phyloP scores from a whole-genome alignment of 768 basidiomycete species.

The Lepiota brunneoincarnata region DNA sequence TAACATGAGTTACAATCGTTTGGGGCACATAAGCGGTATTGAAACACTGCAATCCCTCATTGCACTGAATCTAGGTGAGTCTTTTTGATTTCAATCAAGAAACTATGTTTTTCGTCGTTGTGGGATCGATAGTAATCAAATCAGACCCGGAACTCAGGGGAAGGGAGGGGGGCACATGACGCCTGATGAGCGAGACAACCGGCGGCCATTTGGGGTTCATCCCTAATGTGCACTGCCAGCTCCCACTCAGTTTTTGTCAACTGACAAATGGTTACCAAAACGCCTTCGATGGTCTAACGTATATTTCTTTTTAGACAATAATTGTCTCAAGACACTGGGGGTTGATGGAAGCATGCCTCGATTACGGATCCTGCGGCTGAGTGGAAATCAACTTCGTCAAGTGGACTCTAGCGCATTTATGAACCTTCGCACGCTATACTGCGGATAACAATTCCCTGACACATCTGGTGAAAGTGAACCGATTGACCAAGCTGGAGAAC shows the following conservation, averaged over 20 bases:
- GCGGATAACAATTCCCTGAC: conserved; percentile 79
- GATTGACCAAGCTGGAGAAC: conserved; percentile 77
- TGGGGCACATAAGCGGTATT: conserved; percentile 59
- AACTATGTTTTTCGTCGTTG: neutral
- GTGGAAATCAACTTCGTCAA: conserved; percentile 71
- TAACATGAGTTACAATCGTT: conserved; percentile 74
- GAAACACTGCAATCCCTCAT: conserved; percentile 59
- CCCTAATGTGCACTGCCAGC: conserved; percentile 2
- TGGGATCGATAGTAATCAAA: neutral
- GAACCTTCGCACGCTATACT: conserved; percentile 85
- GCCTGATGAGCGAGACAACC: neutral
- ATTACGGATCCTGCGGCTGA: conserved; percentile 81
- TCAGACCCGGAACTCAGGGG: neutral
- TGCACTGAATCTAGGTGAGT: conserved; percentile 83
- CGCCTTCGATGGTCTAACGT: conserved; percentile 10
- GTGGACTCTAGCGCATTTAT: conserved; percentile 64
- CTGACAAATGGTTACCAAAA: neutral
- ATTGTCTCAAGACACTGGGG: conserved; percentile 56
- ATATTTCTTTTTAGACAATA: conserved; percentile 55
- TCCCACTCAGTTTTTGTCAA: neutral
- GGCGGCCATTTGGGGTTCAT: neutral
- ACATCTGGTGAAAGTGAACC: conserved; percentile 48
- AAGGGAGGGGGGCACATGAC: conserved; percentile 1
- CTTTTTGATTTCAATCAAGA: conserved; percentile 13
- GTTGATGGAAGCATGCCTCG: conserved; percentile 55